Evolutionary conservation across 345 rosid genomes (phyloP).

Genomic region (Microthlaspi erraticum): DNA sequence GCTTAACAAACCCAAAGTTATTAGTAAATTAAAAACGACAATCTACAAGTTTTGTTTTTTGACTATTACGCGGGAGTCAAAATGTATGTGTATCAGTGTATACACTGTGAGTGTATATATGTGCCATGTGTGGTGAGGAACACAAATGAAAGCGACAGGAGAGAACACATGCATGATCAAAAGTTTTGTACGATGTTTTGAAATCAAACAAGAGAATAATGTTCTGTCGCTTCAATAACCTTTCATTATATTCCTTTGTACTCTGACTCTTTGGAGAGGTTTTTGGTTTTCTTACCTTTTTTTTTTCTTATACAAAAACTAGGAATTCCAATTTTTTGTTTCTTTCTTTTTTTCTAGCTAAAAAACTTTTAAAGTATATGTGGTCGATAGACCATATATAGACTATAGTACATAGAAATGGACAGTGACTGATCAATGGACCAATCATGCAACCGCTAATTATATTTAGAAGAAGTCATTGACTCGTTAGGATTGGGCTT

Average conservation of each 20-base stretch:
- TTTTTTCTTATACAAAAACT: neutral
- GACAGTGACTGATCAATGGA: conserved; percentile 4
- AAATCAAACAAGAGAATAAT: conserved; percentile 22
- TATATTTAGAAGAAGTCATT: conserved; percentile 28
- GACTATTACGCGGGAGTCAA: neutral
- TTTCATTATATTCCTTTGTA: conserved; percentile 16
- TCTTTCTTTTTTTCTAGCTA: too few species aligned
- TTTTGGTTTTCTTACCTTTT: neutral
- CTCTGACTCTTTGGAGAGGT: neutral
- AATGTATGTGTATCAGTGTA: neutral
- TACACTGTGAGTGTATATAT: neutral
- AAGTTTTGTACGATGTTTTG: conserved; percentile 35
- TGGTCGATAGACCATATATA: neutral
- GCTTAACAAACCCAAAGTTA: conserved; percentile 21
- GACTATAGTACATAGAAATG: neutral
- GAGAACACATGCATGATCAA: conserved; percentile 27
- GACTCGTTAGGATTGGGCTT: conserved; percentile 30
- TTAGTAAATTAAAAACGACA: neutral
- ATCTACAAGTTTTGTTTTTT: neutral
- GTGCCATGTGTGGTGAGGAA: conserved; percentile 22
- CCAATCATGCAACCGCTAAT: conserved; percentile 28
- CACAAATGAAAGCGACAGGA: conserved; percentile 20
- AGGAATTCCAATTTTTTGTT: neutral
- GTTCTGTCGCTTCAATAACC: conserved; percentile 20
- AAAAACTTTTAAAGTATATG: too few species aligned